Evolutionary conservation across 306 rosid genomes (phyloP).

Genomic region (Pyrus communis): DNA sequence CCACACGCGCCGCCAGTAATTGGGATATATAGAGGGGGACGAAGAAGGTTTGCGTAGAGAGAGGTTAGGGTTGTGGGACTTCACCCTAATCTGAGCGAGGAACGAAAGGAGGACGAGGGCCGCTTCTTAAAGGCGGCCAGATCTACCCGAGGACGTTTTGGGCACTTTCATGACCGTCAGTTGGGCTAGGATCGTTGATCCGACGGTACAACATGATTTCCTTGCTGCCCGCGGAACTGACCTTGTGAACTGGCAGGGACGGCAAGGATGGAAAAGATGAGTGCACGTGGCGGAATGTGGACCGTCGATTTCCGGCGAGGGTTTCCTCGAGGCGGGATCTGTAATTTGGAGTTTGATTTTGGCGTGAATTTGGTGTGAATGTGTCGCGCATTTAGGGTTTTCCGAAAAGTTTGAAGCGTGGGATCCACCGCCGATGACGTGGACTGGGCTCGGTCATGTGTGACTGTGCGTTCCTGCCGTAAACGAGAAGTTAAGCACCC

Average conservation of each 20-base stretch:
- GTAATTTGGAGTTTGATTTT: slow-evolving; percentile 39
- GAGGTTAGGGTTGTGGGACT: slow-evolving; percentile 40
- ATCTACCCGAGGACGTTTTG: slow-evolving; percentile 65
- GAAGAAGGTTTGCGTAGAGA: not conserved
- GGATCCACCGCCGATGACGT: slow-evolving; percentile 42
- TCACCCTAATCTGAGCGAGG: slow-evolving; percentile 76
- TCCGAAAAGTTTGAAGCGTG: not conserved
- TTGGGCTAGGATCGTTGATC: slow-evolving; percentile 9
- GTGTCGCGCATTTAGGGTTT: slow-evolving; percentile 59
- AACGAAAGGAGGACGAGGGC: slow-evolving; percentile 38
- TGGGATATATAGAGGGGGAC: not conserved
- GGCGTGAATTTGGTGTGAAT: slow-evolving; percentile 38
- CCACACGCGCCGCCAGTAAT: slow-evolving; percentile 29
- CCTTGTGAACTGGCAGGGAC: slow-evolving; percentile 50
- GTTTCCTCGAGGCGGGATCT: slow-evolving; percentile 10
- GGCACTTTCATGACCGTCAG: slow-evolving; percentile 25
- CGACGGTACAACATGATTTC: not conserved
- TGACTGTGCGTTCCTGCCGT: slow-evolving; percentile 7
- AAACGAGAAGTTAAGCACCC: slow-evolving; percentile 16
- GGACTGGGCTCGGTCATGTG: not conserved
- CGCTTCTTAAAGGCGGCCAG: slow-evolving; percentile 78
- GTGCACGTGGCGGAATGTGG: slow-evolving; percentile 11
- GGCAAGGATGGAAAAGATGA: slow-evolving; percentile 1
- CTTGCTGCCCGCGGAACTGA: slow-evolving; percentile 29
- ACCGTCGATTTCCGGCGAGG: not conserved